Evolutionary conservation across 1,284 basidiomycete species (phyloP).

Genomic region (Marasmius fiardii): DNA sequence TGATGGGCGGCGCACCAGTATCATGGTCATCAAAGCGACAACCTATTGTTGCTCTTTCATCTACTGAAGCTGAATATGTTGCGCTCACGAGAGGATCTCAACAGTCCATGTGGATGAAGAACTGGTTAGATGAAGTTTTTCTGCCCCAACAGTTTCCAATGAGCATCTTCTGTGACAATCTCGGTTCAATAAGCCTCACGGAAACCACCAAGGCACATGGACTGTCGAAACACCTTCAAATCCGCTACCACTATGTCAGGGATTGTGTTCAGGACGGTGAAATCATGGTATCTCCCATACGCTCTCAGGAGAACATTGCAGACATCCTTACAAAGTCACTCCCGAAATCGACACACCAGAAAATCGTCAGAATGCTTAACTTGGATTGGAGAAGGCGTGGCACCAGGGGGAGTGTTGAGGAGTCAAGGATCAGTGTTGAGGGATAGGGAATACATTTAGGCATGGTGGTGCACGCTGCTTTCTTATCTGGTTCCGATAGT

Average conservation of each 20-base stretch:
- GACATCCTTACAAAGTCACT: not conserved
- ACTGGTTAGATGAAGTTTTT: constrained; percentile 1
- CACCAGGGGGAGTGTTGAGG: not conserved
- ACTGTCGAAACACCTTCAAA: constrained; percentile 5
- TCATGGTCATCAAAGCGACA: constrained; percentile 15
- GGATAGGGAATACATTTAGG: no score
- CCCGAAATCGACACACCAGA: not conserved
- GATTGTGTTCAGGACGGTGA: not conserved
- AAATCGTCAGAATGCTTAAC: not conserved
- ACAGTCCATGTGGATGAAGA: not conserved
- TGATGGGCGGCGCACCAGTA: constrained; percentile 12
- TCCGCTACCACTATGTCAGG: not conserved
- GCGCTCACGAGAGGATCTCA: not conserved
- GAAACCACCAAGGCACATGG: constrained; percentile 6
- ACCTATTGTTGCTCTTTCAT: not conserved
- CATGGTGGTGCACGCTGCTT: no score
- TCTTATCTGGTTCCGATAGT: no score
- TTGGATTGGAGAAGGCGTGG: not conserved
- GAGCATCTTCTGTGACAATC: constrained; percentile 2
- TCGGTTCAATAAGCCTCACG: constrained; percentile 9
- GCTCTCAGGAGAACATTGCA: not conserved
- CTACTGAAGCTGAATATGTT: not conserved
- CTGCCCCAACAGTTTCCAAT: constrained; percentile 1
- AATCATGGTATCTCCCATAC: not conserved
- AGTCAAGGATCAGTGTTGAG: no score